Evolutionary conservation across 352 stramenopile genomes (phyloP), one percentile per base, ranked within the genome.

Genomic region (Globisporangium camurandrum): DNA sequence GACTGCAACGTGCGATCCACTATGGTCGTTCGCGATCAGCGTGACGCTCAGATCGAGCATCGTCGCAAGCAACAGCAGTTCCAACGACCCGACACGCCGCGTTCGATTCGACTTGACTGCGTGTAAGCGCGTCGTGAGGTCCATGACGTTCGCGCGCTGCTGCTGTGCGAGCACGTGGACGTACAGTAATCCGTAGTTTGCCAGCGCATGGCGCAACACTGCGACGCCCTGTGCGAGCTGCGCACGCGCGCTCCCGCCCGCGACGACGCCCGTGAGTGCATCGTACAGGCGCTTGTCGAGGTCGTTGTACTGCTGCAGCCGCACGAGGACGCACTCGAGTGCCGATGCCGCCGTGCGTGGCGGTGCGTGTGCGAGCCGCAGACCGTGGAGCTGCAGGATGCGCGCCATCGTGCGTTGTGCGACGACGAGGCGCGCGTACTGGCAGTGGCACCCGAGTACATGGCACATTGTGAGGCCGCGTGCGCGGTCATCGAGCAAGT

Each of bases 21-120:
- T 57, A 50, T 93, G 78, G 60, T 93, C 82, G 52, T 93, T 91
- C 6, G 80, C 88, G 48, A 93, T 64, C 26, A 93, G 60, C 17
- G 64, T 61, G 49, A 93, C 86, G 0, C 64, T 74, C 14, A 91
- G 52, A 56, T 93, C 68, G 7, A 93, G 52, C 71, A 91, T 89
- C 6, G 79, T 85, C 4, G 65, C 75, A 10, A 93, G 69, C 50
- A 87, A 37, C 23, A 81, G 63, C 12, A 93, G 75, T 53, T 88
- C 77, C 11, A 91, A 24, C 0, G 77, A 58, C 7, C 82, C 82
- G 2, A 89, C 64, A 17, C 82, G 77, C 1, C 72, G 41, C n/a
- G 80, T 64, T 28, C 66, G 50, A 48, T 64, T 52, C 27, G 69
- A 72, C 59, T 89, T 87, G 61, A 88, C 86, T 26, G 78, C 66